These are phyloP conservation scores for Chrysoporthe cubensis DNA, from an alignment of 2,329 filamentous ascomycete genomes.

Conservation along the genomic window DNA sequence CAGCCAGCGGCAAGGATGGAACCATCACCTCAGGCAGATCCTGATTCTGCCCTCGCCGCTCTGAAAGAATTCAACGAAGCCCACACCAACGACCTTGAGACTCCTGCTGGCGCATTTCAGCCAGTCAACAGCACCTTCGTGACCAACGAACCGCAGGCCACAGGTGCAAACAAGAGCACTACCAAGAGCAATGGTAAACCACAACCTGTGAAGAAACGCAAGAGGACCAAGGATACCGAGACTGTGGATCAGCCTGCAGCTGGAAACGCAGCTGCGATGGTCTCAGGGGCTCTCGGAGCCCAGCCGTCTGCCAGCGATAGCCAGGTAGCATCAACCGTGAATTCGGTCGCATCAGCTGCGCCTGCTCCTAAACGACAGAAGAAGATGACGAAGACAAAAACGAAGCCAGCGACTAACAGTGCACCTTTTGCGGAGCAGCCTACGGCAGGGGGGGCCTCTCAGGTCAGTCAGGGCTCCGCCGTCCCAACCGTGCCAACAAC, in stretches of 20 bases:
- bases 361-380: constrained; percentile 44
- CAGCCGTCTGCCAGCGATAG: constrained; percentile 10
- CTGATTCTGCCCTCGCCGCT: constrained; percentile 21
- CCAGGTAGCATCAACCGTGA: constrained; percentile 20
- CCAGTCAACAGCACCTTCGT: constrained; percentile 19
- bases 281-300: constrained; percentile 6
- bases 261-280: not conserved
- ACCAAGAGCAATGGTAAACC: constrained; percentile 2
- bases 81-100: not conserved
- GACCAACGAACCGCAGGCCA: not conserved
- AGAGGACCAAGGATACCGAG: constrained; percentile 35
- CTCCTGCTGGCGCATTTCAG: constrained; percentile 22
- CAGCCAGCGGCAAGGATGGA: constrained; percentile 12
- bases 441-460: constrained; percentile 10
- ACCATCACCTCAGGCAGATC: constrained; percentile 14
- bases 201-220: constrained; percentile 36
- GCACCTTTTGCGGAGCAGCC: constrained; percentile 21
- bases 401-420: constrained; percentile 29
- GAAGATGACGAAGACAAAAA: constrained; percentile 32
- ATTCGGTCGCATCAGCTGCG: constrained; percentile 31
- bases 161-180: constrained; percentile 2
- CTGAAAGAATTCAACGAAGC: constrained; percentile 22
- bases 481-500: constrained; percentile 12
- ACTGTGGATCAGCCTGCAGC: constrained; percentile 5
- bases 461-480: constrained; percentile 15